Evolutionary conservation across 768 basidiomycete genomes (phyloP), one percentile per base, ranked within the genome.

Genomic region (Tylopilus felleus): DNA sequence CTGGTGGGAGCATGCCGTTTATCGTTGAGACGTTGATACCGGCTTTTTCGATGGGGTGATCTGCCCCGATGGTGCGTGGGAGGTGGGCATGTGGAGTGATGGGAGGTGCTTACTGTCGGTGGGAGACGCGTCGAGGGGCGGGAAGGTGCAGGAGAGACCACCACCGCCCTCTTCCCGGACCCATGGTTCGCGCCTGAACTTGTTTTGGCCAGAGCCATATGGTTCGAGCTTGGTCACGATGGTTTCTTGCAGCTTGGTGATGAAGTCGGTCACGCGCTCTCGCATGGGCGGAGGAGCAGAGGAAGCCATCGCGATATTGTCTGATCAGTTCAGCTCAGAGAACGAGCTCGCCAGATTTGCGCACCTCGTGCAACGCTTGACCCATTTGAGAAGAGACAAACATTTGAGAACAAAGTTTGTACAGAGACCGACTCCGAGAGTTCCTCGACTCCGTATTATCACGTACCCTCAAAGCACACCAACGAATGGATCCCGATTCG

Each of bases 401-500:
- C 38, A 19, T n/a, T n/a, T n/a, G n/a, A n/a, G 29, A 31, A 31
- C 29, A 31, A 27, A 27, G 25, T 27, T 27, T 27, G n/a, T n/a
- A n/a, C n/a, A n/a, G n/a, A n/a, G 33, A 14, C 2, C 13, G 9
- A 33, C 13, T 33, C 33, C 33, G 5, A 14, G 16, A 33, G 13
- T 14, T 12, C 13, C 5, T 33, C 16, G 33, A 33, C 33, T 33
- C 33, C 33, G 33, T 21, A 10, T 39, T 19, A 39, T 4, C 38
- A 8, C n/a, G 19, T 21, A 10, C 46, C n/a, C n/a, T n/a, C n/a
- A n/a, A 3, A 47, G 31, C 46, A 35, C 39, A n/a, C 14, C 6
- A 8, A 28, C 42, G 8, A 21, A 67, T 66, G 65, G 65, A 62
- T 19, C 29, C 43, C 19, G 80, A 85, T 57, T 80, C 81, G 5